Evolutionary conservation across 371 early-diverging fungal genomes (phyloP), one percentile per base, ranked within the genome.

Genomic region (Rhizopus stolonifer): DNA sequence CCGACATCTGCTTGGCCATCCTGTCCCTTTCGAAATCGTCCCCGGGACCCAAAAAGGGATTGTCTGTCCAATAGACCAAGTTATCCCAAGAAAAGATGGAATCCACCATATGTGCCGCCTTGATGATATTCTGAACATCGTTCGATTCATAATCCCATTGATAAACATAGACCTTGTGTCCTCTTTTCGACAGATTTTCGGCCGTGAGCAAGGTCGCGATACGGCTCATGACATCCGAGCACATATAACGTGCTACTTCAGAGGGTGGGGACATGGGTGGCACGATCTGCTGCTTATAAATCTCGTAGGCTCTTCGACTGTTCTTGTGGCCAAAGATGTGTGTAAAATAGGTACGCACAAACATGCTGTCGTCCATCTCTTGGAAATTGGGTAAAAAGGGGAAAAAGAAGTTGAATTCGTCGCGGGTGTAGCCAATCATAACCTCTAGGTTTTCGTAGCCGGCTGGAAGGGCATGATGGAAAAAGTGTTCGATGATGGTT

Each of bases 61-160:
- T 70, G 17, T 59, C 64, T 11, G 54, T 53, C 71, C 71, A 70
- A n/a, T 59, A 56, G 8, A 60, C 55, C 4, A 70, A 51, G 15
- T 70, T 70, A 26, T 70, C 71, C 67, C 67, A 70, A 14, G 65
- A 64, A 43, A 67, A 70, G 33, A 70, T 57, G 22, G 71, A 58
- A n/a, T 70, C 71, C 0, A 70, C 67, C 67, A 70, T 70, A 26
- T 72, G 73, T 1, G 64, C 69, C n/a, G 73, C 67, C 56, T 69
- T 72, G 50, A 66, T 69, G 3, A 69, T 52, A 26, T 64, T 65
- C 22, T 69, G 57, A 5, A 64, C 64, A 57, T 65, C 64, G 33
- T 64, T 64, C 14, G 69, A 55, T 34, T 72, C 64, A 38, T 69
- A 69, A 24, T 67, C 62, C 71, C 71, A 70, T 36, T 70, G 65